Evolutionary conservation across 208 protist genomes (phyloP).

Genomic region (Leishmania tarentolae): DNA sequence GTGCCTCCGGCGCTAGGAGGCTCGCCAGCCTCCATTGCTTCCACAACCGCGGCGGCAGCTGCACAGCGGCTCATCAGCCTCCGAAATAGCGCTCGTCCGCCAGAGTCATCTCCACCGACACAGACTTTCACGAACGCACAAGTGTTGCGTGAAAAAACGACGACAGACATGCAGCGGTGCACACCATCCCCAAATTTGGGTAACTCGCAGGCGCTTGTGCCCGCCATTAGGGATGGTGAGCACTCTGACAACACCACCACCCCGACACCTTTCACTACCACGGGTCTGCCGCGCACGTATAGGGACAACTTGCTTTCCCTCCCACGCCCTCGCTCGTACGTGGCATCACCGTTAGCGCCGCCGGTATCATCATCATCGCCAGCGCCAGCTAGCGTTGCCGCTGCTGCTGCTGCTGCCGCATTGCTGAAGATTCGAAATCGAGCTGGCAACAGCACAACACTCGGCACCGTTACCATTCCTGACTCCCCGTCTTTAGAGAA

Average conservation of each 20-base stretch:
- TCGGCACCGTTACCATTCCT: background rate
- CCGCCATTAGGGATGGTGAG: background rate
- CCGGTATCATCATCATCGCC: slow-evolving; percentile 1
- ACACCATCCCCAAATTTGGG: background rate
- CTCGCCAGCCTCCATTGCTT: background rate
- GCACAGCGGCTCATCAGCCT: slow-evolving; percentile 20
- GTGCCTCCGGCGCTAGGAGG: slow-evolving; percentile 18
- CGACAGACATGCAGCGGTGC: background rate
- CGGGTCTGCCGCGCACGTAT: background rate
- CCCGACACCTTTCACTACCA: background rate
- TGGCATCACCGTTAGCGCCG: background rate
- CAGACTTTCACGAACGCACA: background rate
- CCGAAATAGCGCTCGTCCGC: slow-evolving; percentile 7
- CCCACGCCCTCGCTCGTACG: slow-evolving; percentile 5
- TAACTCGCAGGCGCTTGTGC: background rate
- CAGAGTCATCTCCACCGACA: background rate
- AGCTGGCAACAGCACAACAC: background rate
- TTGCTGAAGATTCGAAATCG: slow-evolving; percentile 13
- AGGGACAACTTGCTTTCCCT: background rate
- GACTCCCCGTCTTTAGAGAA: background rate
- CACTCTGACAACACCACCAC: background rate
- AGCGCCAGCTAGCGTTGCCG: slow-evolving; percentile 4
- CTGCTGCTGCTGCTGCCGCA: slow-evolving; percentile 11
- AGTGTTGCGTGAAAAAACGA: background rate
- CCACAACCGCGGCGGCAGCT: slow-evolving; percentile 5